Conservation (phyloP, 257 asterid species). For the Vinca minor region DNA sequence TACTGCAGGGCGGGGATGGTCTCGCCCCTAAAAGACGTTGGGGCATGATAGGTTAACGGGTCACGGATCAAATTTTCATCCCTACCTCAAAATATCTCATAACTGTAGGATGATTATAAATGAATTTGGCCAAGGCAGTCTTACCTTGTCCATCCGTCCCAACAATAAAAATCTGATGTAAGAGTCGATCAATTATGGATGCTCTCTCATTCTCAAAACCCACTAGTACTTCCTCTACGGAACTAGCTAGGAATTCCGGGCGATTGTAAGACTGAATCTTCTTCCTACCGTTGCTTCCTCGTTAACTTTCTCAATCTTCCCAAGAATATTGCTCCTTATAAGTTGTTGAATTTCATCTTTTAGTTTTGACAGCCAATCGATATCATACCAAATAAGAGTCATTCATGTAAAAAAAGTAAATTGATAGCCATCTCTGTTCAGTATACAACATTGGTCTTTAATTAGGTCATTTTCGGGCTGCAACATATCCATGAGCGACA, state of each 20-base stretch:
- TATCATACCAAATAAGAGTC: not conserved
- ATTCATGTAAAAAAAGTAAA: not conserved
- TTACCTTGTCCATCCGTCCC: conserved; percentile 13
- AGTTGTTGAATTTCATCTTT: not conserved
- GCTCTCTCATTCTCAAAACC: not conserved
- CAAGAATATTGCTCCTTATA: too few species aligned
- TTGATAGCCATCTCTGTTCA: not conserved
- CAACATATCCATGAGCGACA: not conserved
- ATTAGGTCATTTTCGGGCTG: not conserved
- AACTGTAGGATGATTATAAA: not conserved
- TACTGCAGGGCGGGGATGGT: too few species aligned
- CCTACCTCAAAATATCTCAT: not conserved
- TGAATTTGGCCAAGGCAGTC: conserved; percentile 12
- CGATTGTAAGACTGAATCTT: too few species aligned
- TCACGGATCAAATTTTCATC: too few species aligned
- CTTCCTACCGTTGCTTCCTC: too few species aligned
- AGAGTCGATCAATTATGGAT: not conserved
- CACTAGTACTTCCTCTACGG: not conserved
- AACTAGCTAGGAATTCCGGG: too few species aligned
- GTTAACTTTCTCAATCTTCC: too few species aligned
- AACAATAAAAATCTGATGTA: not conserved
- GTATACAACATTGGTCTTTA: not conserved
- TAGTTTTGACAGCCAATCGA: not conserved
- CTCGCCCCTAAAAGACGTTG: too few species aligned
- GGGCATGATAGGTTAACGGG: too few species aligned